Percentiles rank a stretch among this genome's conserved stretches.
These are phyloP conservation scores for Bathelium albidoporum DNA, from an alignment of 495 filamentous ascomycete species.

Conservation along the genomic window DNA sequence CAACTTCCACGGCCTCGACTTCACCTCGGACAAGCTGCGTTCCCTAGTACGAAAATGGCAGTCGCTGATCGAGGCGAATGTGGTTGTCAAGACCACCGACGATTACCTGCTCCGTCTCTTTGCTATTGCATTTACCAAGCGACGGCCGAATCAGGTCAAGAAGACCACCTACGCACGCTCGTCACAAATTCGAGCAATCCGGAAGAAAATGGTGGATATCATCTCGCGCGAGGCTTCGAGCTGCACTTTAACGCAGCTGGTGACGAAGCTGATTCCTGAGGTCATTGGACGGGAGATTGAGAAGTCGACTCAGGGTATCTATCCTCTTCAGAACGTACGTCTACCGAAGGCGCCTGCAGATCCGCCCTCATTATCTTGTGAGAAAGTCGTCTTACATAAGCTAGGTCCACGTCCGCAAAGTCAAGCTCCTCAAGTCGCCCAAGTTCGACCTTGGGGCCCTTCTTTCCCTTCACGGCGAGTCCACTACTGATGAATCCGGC, in stretches of 20 bases:
- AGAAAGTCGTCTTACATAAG: background rate
- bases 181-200: slow-evolving; percentile 92
- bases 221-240: slow-evolving; percentile 88
- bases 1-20: slow-evolving; percentile 99
- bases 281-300: slow-evolving; percentile 99
- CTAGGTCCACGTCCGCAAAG: slow-evolving; percentile 98
- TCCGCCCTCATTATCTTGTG: slow-evolving; percentile 12
- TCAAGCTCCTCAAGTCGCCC: slow-evolving; percentile 94
- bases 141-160: slow-evolving; percentile 97
- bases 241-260: slow-evolving; percentile 90
- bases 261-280: slow-evolving; percentile 95
- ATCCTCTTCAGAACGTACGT: slow-evolving; percentile 95
- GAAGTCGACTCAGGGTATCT: slow-evolving; percentile 98
- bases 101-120: slow-evolving; percentile 98
- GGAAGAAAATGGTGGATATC: slow-evolving; percentile 99
- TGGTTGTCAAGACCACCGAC: slow-evolving; percentile 98
- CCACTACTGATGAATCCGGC: slow-evolving; percentile 86
- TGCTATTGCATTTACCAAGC: slow-evolving; percentile 98
- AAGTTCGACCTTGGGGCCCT: slow-evolving; percentile 98
- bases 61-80: slow-evolving; percentile 95
- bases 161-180: slow-evolving; percentile 97
- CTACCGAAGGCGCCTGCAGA: background rate
- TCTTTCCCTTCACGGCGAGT: slow-evolving; percentile 92
- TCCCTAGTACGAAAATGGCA: slow-evolving; percentile 99
- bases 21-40: slow-evolving; percentile 98